phyloP scores from a whole-genome alignment of 202 grass and related monocot species.

The Zoysia matrella region DNA sequence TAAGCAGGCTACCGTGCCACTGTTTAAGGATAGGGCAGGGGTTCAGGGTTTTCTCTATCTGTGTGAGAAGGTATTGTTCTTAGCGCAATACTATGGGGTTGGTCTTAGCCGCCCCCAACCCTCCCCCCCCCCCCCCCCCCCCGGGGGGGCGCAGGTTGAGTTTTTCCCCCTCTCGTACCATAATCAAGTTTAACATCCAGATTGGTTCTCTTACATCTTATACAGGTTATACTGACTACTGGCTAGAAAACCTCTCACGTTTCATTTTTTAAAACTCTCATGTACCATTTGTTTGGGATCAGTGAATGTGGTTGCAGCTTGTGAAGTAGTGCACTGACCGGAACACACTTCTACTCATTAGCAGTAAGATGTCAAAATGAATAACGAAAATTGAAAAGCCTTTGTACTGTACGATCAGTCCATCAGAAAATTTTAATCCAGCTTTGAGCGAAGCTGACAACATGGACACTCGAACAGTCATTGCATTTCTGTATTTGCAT shows the following conservation, averaged over 20 bases:
- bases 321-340: neutral
- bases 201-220: slow-evolving; percentile 13
- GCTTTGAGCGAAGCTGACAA: too few relatives aligned
- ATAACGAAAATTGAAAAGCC: neutral
- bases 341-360: neutral
- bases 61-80: too few relatives aligned
- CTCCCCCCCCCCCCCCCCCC: too few relatives aligned
- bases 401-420: neutral
- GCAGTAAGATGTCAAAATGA: neutral
- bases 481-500: neutral
- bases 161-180: too few relatives aligned
- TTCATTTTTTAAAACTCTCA: neutral
- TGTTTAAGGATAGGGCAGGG: too few relatives aligned
- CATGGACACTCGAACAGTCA: neutral
- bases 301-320: neutral
- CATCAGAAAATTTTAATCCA: too few relatives aligned
- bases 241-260: neutral
- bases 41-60: too few relatives aligned
- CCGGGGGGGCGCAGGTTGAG: too few relatives aligned
- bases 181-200: slow-evolving; percentile 9
- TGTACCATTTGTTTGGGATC: neutral
- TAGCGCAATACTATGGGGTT: too few relatives aligned
- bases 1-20: too few relatives aligned
- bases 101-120: too few relatives aligned
- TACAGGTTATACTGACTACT: neutral